Percentiles rank a stretch among this genome's conserved stretches.
phyloP scores from a whole-genome alignment of 2,329 filamentous ascomycete genomes.

The Cercospora sojina region DNA sequence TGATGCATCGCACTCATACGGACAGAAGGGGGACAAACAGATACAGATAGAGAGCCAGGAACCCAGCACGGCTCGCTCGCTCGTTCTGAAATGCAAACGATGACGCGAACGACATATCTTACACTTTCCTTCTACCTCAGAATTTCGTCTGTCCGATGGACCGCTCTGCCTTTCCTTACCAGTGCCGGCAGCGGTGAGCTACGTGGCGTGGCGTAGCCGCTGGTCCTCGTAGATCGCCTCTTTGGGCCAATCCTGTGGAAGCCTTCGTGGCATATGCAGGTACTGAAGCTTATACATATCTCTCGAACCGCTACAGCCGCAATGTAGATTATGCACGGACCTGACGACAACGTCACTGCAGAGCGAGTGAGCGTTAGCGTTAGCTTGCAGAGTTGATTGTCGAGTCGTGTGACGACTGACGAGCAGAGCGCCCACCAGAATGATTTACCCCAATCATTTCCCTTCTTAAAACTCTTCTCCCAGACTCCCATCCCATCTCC shows the following conservation, averaged over 20 bases:
- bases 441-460: too few relatives aligned
- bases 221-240: background rate
- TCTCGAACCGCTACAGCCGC: background rate
- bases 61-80: background rate
- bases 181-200: background rate
- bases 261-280: background rate
- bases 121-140: background rate
- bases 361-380: background rate
- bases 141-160: background rate
- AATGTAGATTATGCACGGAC: background rate
- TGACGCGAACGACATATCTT: background rate
- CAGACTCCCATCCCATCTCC: too few relatives aligned
- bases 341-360: background rate
- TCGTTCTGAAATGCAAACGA: constrained; percentile 2
- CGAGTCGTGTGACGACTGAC: background rate
- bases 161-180: background rate
- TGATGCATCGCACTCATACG: background rate
- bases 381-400: background rate
- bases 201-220: constrained; percentile 1
- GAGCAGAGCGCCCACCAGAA: too few relatives aligned
- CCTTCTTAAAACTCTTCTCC: too few relatives aligned
- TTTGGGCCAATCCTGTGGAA: background rate
- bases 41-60: background rate
- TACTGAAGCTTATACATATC: background rate
- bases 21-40: background rate